Conservation (phyloP, 208 protist species). For the Leishmania guyanensis region DNA sequence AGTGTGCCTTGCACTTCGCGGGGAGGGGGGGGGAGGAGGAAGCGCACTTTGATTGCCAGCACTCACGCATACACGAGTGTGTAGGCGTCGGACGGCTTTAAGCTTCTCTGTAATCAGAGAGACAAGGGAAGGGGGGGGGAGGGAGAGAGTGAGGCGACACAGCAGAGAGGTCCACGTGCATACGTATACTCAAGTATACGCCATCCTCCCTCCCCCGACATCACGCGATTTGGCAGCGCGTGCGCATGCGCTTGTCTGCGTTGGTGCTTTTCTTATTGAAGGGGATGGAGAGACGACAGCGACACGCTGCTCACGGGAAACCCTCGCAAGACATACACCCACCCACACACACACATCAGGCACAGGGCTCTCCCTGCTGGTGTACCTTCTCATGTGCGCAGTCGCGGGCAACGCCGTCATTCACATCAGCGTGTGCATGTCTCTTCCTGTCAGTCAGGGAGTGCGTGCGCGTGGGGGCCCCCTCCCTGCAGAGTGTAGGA, state of each 20-base stretch:
- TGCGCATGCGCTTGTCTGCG: neutral
- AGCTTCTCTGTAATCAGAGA: neutral
- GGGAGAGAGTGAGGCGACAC: neutral
- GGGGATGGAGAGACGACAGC: neutral
- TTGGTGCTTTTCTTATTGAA: neutral
- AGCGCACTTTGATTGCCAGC: neutral
- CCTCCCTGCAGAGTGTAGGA: neutral
- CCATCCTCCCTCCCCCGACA: neutral
- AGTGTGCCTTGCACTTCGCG: neutral
- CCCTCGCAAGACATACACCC: neutral
- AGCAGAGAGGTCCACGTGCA: conserved; percentile 16
- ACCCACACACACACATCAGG: neutral
- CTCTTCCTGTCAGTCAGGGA: neutral
- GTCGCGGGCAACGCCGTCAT: neutral
- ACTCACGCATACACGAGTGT: neutral
- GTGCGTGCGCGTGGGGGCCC: neutral
- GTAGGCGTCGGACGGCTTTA: neutral
- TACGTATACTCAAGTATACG: neutral
- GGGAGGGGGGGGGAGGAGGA: neutral
- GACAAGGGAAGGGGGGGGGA: neutral
- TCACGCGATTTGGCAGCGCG: neutral
- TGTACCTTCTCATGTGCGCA: neutral
- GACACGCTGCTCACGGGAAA: neutral
- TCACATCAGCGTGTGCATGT: neutral
- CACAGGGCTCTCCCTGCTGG: neutral